phyloP scores from a whole-genome alignment of 371 early-diverging fungal species.

The Mortierella sp. region DNA sequence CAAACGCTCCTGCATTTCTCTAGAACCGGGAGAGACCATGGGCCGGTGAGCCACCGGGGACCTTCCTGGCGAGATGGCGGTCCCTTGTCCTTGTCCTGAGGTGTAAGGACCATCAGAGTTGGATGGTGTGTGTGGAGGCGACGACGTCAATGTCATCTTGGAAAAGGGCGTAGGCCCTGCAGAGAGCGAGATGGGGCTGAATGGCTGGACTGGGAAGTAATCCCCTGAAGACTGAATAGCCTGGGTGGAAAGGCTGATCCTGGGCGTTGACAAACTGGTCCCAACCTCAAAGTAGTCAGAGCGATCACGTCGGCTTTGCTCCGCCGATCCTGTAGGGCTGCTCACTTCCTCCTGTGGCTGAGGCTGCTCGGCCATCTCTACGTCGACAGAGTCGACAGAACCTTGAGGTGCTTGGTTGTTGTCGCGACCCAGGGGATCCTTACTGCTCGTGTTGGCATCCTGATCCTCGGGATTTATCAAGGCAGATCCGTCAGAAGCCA shows the following conservation, averaged over 20 bases:
- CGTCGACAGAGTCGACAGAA: slow-evolving; percentile 12
- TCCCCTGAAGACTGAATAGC: slow-evolving; percentile 21
- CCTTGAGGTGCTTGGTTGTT: not conserved
- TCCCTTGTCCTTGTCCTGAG: not conserved
- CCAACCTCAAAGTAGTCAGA: slow-evolving; percentile 43
- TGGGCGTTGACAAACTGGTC: slow-evolving; percentile 35
- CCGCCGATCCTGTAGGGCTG: not conserved
- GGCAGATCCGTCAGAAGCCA: not conserved
- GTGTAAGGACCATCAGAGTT: not conserved
- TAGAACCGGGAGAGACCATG: slow-evolving; percentile 10
- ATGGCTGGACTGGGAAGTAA: slow-evolving; percentile 56
- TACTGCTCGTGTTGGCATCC: not conserved
- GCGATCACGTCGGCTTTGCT: not conserved
- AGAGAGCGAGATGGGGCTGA: slow-evolving; percentile 45
- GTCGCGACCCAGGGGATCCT: not conserved
- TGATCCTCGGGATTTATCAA: not conserved
- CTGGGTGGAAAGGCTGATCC: slow-evolving; percentile 37
- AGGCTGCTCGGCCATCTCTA: slow-evolving; percentile 24
- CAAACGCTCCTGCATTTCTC: slow-evolving; percentile 18
- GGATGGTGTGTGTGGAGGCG: slow-evolving; percentile 24
- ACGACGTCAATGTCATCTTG: slow-evolving; percentile 43
- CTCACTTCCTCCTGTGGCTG: not conserved
- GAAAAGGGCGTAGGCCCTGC: slow-evolving; percentile 48
- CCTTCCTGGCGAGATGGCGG: slow-evolving; percentile 16
- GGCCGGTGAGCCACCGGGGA: slow-evolving; percentile 16